Evolutionary conservation across 768 basidiomycete genomes (phyloP), one percentile per base, ranked within the genome.

Genomic region (Suillus subaureus): DNA sequence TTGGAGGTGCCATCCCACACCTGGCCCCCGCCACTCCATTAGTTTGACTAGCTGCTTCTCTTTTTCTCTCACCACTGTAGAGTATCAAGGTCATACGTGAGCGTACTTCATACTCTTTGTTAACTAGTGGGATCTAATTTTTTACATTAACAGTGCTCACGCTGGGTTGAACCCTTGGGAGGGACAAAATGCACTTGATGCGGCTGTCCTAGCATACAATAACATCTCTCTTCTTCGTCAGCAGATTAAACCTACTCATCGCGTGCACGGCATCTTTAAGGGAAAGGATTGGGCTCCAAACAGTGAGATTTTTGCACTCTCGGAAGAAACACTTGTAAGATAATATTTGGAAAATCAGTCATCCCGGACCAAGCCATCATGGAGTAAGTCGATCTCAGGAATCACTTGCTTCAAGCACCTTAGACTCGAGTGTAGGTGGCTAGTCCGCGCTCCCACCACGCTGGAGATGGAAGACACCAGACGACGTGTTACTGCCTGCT

Each of bases 211-310:
- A 9, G 88, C 89, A 15, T 93, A 93, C 72, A 89, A 84, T 62
- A 89, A 88, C 64, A 86, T 94, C n/a, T 86, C 90, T 0, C 85
- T 86, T 15, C 81, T 95, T n/a, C 84, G 92, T 7, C 93, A 95
- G 73, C 92, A 94, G 70, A 79, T 93, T 13, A 81, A 82, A 62
- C 91, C 92, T 0, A 86, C 85, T 0, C 84, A 88, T 67, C 86
- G 91, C 54, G 85, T 93, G 6, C 91, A 94, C 70, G 90, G 91
- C 0, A 85, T 92, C 57, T 87, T 93, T 70, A 82, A 87, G 70
- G 90, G 90, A 8, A 85, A 82, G 64, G 86, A 89, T 69, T 90
- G 90, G 89, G 87, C 84, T 4, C 80, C 86, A 0, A 90, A 90
- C 69, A 84, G 89, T 89, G 72, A 23, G 84, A 26, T 51, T 16